A percentile compares a stretch with the other conserved stretches of the same genome.
Conservation (phyloP, 108 stramenopile species). For the Thalassiosira profunda region DNA sequence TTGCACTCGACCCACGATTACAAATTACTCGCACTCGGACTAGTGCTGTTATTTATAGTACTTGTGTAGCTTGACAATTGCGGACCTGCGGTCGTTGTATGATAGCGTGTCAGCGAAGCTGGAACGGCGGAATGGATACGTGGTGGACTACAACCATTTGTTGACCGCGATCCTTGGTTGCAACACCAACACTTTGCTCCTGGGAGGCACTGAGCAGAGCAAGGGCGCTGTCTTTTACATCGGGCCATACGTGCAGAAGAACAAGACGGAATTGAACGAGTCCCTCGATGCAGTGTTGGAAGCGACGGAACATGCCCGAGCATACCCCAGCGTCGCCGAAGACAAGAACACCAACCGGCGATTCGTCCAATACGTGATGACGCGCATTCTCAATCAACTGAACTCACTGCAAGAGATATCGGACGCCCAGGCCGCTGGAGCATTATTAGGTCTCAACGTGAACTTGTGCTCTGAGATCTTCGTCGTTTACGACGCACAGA, state of each 20-base stretch:
- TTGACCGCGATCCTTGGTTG: conserved; percentile 11
- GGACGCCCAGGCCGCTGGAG: conserved; percentile 8
- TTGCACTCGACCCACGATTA: too few relatives aligned
- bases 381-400: conserved; percentile 12
- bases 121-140: conserved; percentile 1
- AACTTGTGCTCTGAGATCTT: neutral
- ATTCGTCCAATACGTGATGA: conserved; percentile 5
- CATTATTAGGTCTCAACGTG: conserved; percentile 5
- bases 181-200: neutral
- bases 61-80: too few relatives aligned
- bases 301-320: neutral
- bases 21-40: too few relatives aligned
- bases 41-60: too few relatives aligned
- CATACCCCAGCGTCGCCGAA: neutral
- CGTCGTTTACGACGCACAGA: neutral
- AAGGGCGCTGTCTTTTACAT: conserved; percentile 12
- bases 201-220: conserved; percentile 13
- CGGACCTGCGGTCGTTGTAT: conserved; percentile 6
- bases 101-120: conserved; percentile 2
- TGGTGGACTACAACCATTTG: conserved; percentile 12
- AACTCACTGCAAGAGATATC: conserved; percentile 7
- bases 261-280: conserved; percentile 1
- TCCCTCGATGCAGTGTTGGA: conserved; percentile 9
- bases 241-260: conserved; percentile 12
- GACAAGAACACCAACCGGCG: neutral